Evolutionary conservation across 805 yeast genomes (phyloP), one percentile per base, ranked within the genome.

Genomic region (Wickerhamomyces rabaulensis): DNA sequence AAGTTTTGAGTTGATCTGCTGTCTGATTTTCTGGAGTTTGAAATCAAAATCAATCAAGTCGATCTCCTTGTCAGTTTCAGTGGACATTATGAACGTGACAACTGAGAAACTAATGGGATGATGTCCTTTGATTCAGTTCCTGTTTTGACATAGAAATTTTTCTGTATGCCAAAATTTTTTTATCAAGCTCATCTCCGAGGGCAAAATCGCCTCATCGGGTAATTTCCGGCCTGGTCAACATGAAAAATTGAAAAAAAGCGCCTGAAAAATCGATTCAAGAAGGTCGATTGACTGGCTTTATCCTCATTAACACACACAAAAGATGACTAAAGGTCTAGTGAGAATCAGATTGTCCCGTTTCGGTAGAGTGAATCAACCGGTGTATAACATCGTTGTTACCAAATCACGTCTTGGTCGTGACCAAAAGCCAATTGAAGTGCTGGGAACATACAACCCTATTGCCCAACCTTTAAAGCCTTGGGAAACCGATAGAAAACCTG

Each of bases 341-440:
- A 80, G 94, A 66, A 89, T 94, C 61, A 79, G 98, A 62, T 73
- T 94, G 48, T 95, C 97, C 42, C 75, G 97, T 52, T 90, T 92
- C 68, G 99, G 99, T 31, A 80, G 97, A 65, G 83, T 76, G 56
- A 84, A 84, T 64, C 82, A 80, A 51, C 99, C 99, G 0, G 72
- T 86, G 3, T 94, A 89, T 71, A 94, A 94, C 67, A 90, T 94
- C 45, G 97, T 92, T 13, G 97, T 92, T 13, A 80, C 95, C 5
- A 80, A 84, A 52, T 78, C 80, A 45, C 62, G 74, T 49, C 74
- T 82, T n/a, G 94, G 89, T n/a, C 75, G 95, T 55, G 90, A 88
- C 65, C 81, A 80, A 45, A 77, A 86, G 55, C 99, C 99, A 12
- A 82, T 94, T 40, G 99, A 94, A 67, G 99, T 94, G 10, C 68